Base-by-base conservation (phyloP, 2,329 filamentous ascomycete species). In the Aaosphaeria pasadenensis region DNA sequence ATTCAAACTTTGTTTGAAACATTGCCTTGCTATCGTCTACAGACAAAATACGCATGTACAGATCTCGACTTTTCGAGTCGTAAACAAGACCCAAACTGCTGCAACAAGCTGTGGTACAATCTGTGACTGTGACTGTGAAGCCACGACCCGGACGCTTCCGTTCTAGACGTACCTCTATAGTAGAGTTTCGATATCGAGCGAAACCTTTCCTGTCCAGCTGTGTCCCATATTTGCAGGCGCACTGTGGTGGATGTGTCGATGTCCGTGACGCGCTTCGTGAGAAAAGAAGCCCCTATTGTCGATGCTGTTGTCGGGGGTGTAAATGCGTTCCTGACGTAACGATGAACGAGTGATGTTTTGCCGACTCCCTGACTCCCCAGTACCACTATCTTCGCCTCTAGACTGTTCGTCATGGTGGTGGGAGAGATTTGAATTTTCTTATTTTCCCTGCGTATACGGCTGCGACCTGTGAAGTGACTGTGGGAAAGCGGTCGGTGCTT, bases 181-280 rank as follows among this genome's bases (percentile, higher is more conserved):
- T 97, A 97, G 46, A 99, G 83, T 48, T 91, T 87, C 7, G 90
- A 95, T 63, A 99, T 97, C 53, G 88, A 91, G 60, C 92, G 85
- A 71, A 97, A 99, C 48, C 92, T 85, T 75, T 99, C 92, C 67
- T 99, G 92, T 52, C 92, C 92, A 48, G 92, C 90, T 32, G 91
- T 96, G 67, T 96, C 91, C 91, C 91, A 96, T 58, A 96, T 95
- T 66, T 96, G 91, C 35, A 96, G 78, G n/a, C 91, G 84, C 33
- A 96, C 90, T 28, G 88, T 79, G 1, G 90, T 94, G 61, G 92
- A 89, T 24, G 87, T 89, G 67, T 96, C 89, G 52, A 83, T 84
- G 71, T 96, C 91, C 44, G 76, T 67, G 11, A 87, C 80, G 39
- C 89, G 74, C 52, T 87, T 83, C 30, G 88, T 85, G 40, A 91